A percentile compares a stretch with the other conserved stretches of the same genome.
Evolutionary conservation across 1,139 yeast species (phyloP).

Genomic region (Pichia sp.): DNA sequence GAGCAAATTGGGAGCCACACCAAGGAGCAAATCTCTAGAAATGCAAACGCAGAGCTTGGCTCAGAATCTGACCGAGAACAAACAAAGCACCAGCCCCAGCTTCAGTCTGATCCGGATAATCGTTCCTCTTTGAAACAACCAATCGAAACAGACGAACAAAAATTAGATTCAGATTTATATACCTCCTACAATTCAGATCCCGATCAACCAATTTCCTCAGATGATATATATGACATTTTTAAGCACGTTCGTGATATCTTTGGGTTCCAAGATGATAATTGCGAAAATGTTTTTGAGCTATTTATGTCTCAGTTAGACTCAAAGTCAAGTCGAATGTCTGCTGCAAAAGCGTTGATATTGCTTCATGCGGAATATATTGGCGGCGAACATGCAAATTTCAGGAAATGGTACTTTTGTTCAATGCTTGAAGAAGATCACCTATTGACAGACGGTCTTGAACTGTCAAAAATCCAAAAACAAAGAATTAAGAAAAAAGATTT

Average conservation of each 20-base stretch:
- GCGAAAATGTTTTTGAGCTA: constrained; percentile 95
- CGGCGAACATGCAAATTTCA: constrained; percentile 84
- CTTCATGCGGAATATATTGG: constrained; percentile 97
- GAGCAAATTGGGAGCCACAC: no score
- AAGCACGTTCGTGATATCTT: constrained; percentile 83
- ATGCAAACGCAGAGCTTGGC: no score
- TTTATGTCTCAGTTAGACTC: constrained; percentile 92
- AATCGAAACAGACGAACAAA: background rate
- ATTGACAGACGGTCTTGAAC: constrained; percentile 26
- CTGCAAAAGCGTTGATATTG: constrained; percentile 85
- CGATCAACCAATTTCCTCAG: constrained; percentile 75
- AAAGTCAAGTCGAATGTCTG: constrained; percentile 93
- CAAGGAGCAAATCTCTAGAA: no score
- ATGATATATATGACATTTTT: constrained; percentile 88
- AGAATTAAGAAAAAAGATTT: constrained; percentile 25
- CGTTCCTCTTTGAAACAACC: no score
- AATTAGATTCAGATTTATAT: constrained; percentile 58
- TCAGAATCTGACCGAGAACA: no score
- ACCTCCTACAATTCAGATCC: constrained; percentile 96
- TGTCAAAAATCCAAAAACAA: constrained; percentile 44
- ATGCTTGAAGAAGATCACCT: constrained; percentile 80
- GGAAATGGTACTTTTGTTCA: constrained; percentile 96
- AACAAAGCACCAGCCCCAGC: no score
- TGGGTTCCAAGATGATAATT: constrained; percentile 96
- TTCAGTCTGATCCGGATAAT: no score